Evolutionary conservation across 106 monocot species (phyloP).

Genomic region (Hemerocallis citrina): DNA sequence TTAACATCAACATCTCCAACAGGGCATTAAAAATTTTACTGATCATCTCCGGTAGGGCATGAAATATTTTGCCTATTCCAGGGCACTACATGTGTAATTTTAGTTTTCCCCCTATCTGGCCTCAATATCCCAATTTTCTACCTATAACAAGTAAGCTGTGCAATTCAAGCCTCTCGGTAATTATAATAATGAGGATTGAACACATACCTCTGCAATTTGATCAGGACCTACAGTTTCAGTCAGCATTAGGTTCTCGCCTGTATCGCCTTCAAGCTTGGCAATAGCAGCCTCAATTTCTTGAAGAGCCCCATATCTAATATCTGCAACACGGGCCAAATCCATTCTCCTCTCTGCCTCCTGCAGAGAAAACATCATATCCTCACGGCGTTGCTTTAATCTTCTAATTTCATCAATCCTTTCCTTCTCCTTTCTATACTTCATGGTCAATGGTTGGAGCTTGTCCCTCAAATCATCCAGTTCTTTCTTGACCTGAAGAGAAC

Average conservation of each 20-base stretch:
- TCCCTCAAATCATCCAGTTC: constrained; percentile 79
- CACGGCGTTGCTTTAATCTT: constrained; percentile 46
- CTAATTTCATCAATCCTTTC: constrained; percentile 81
- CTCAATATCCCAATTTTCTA: too few relatives aligned
- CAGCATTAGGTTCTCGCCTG: constrained; percentile 73
- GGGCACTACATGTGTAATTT: too few relatives aligned
- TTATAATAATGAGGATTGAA: too few relatives aligned
- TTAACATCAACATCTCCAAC: too few relatives aligned
- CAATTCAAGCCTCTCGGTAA: too few relatives aligned
- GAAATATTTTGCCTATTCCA: too few relatives aligned
- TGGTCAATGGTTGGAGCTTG: constrained; percentile 68
- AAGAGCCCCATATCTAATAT: constrained; percentile 65
- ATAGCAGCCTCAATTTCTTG: constrained; percentile 83
- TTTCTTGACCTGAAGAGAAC: constrained; percentile 34
- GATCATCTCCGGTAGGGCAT: too few relatives aligned
- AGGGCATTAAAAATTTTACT: too few relatives aligned
- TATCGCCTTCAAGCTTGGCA: constrained; percentile 55
- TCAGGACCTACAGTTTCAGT: constrained; percentile 87
- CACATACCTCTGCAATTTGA: constrained; percentile 81
- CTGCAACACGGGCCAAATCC: constrained; percentile 68
- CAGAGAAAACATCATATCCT: constrained; percentile 36
- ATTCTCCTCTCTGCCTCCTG: constrained; percentile 59
- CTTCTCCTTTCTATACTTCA: constrained; percentile 92
- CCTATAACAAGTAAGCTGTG: too few relatives aligned
- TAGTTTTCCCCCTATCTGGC: too few relatives aligned